Conservation (phyloP, 345 rosid genomes). For the Clausena lansium region DNA sequence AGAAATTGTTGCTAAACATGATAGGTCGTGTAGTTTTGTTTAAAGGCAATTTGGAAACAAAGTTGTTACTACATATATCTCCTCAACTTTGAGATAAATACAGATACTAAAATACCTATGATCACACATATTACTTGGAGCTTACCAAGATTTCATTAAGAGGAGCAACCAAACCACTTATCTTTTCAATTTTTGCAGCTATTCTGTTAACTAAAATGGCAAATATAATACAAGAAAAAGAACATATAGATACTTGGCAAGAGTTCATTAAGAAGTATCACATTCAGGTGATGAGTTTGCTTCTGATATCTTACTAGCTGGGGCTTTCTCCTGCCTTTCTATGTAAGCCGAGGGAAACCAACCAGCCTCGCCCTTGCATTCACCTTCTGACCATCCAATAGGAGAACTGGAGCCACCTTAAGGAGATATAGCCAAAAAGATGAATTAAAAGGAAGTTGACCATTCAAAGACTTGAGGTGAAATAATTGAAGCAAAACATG, state of each 20-base stretch:
- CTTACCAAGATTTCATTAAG: no score
- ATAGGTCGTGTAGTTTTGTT: no score
- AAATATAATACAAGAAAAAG: not conserved
- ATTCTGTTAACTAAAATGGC: not conserved
- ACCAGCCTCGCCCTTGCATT: constrained; percentile 74
- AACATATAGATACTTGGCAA: not conserved
- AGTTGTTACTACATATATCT: no score
- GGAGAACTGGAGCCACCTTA: constrained; percentile 71
- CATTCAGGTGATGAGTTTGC: constrained; percentile 15
- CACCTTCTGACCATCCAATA: constrained; percentile 95
- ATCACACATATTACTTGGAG: no score
- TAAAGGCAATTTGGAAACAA: no score
- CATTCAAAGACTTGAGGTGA: not conserved
- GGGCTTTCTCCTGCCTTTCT: constrained; percentile 58
- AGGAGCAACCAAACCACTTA: no score
- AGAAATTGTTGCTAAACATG: no score
- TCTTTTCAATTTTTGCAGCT: not conserved
- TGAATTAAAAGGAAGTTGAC: not conserved
- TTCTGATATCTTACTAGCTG: constrained; percentile 49
- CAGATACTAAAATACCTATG: not conserved
- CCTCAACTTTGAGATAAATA: no score
- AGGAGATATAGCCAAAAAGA: constrained; percentile 4
- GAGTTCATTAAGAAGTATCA: not conserved
- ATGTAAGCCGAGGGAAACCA: constrained; percentile 96
- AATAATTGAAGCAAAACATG: no score